Evolutionary conservation across 495 filamentous ascomycete genomes (phyloP).

Genomic region (Hypoxylon intermedium): DNA sequence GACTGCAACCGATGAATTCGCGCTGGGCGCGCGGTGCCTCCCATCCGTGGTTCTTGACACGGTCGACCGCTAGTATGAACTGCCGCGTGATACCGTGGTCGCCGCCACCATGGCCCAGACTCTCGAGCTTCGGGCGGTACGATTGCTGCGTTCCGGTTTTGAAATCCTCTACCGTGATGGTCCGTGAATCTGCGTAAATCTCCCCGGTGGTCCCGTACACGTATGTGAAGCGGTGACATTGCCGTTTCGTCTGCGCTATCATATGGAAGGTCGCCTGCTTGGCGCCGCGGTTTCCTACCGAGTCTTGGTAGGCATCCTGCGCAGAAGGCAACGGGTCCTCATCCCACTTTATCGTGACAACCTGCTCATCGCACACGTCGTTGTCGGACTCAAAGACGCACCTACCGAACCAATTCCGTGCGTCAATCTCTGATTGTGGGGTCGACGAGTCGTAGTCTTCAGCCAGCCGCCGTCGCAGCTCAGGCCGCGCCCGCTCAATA

Average conservation of each 20-base stretch:
- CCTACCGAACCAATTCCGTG: slow-evolving; percentile 83
- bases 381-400: slow-evolving; percentile 95
- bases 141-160: slow-evolving; percentile 59
- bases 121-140: slow-evolving; percentile 60
- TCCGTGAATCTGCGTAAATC: slow-evolving; percentile 76
- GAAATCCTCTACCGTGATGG: slow-evolving; percentile 71
- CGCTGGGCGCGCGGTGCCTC: slow-evolving; percentile 75
- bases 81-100: slow-evolving; percentile 81
- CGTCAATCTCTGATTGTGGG: slow-evolving; percentile 62
- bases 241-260: slow-evolving; percentile 86
- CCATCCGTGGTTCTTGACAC: slow-evolving; percentile 74
- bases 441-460: slow-evolving; percentile 70
- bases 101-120: slow-evolving; percentile 81
- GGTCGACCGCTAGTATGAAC: slow-evolving; percentile 81
- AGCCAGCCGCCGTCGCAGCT: slow-evolving; percentile 60
- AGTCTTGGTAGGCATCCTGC: slow-evolving; percentile 3
- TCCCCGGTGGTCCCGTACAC: slow-evolving; percentile 88
- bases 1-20: slow-evolving; percentile 75
- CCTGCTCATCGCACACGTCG: slow-evolving; percentile 88
- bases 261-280: slow-evolving; percentile 94
- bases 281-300: slow-evolving; percentile 59
- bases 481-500: slow-evolving; percentile 45
- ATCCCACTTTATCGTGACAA: slow-evolving; percentile 86
- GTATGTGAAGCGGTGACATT: slow-evolving; percentile 81
- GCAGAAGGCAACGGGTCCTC: slow-evolving; percentile 57